Evolutionary conservation across 805 yeast species (phyloP), one percentile per base, ranked within the genome.

Genomic region (Cyberlindnera mycetangii): DNA sequence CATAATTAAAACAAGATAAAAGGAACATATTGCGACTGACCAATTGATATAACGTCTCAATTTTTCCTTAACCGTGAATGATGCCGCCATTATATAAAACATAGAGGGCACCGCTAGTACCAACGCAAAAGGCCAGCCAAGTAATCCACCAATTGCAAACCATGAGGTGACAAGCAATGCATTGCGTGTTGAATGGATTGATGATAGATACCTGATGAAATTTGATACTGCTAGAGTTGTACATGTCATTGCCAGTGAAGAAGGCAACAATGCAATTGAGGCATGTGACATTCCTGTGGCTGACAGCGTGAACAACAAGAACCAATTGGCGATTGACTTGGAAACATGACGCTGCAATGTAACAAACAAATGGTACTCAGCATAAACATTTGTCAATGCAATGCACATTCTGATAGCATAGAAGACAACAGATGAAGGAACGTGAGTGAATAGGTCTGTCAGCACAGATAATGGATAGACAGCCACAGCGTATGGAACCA

Each of bases 51-150:
- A 56, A 24, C 58, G 46, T 9, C 39, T 38, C 9, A 48, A 32
- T 44, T 50, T 52, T 24, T 37, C 32, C 2, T 28, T 22, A 5
- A 22, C 25, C 9, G 15, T 19, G 16, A 21, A 32, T 10, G 45
- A 41, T 22, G 37, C 39, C 18, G 11, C 48, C 11, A 65, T 49
- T 3, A 55, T 58, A 24, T 53, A 39, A 4, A 41, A n/a, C 34
- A 45, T 39, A 3, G 50, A 38, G 6, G 96, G 93, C 2, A 76
- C 51, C 2, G 81, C 80, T 44, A 89, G 62, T 0, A 75, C 80
- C 45, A 87, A 63, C 0, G 83, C 77, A 62, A 90, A 92, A 1
- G 97, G 97, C 97, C 97, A 92, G 2, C 97, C 97, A 24, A 85
- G 50, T 2, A 90, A 57, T 0, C 92, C 92, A 5, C 89, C 95